A percentile compares a stretch with the other conserved stretches of the same genome.
These are phyloP conservation scores for Sutorius eximius DNA, from an alignment of 1,284 basidiomycete species.

Conservation along the genomic window DNA sequence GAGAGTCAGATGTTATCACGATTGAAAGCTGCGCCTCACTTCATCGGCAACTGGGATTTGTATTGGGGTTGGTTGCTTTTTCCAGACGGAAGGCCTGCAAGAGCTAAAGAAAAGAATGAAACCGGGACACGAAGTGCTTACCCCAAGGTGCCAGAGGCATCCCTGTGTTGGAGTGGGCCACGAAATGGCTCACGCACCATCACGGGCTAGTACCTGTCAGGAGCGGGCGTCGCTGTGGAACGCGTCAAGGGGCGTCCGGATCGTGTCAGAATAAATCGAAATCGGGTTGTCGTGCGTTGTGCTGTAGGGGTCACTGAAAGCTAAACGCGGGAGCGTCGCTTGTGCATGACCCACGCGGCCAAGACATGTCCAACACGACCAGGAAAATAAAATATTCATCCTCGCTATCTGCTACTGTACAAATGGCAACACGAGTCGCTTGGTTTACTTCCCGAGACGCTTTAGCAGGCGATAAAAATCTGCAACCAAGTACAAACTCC, in stretches of 20 bases:
- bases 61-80: conserved; percentile 24
- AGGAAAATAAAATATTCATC: neutral
- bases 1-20: conserved; percentile 8
- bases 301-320: conserved; percentile 2
- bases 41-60: conserved; percentile 7
- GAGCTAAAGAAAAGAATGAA: conserved; percentile 6
- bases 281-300: conserved; percentile 2
- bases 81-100: conserved; percentile 20
- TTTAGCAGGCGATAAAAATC: conserved; percentile 73
- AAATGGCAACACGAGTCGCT: neutral
- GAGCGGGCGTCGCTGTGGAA: conserved; percentile 10
- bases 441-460: conserved; percentile 13
- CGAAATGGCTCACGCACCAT: conserved; percentile 11
- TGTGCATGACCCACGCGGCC: neutral
- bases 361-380: neutral
- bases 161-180: conserved; percentile 28
- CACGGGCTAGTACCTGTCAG: conserved; percentile 11
- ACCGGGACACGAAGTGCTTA: conserved; percentile 11
- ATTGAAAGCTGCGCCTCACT: conserved; percentile 18
- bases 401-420: neutral
- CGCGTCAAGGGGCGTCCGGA: conserved; percentile 11
- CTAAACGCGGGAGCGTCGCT: neutral
- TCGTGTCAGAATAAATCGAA: conserved; percentile 11
- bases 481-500: conserved; percentile 88
- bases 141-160: conserved; percentile 31